Evolutionary conservation across 2,329 filamentous ascomycete genomes (phyloP).

Genomic region (Neofusicoccum ribis): DNA sequence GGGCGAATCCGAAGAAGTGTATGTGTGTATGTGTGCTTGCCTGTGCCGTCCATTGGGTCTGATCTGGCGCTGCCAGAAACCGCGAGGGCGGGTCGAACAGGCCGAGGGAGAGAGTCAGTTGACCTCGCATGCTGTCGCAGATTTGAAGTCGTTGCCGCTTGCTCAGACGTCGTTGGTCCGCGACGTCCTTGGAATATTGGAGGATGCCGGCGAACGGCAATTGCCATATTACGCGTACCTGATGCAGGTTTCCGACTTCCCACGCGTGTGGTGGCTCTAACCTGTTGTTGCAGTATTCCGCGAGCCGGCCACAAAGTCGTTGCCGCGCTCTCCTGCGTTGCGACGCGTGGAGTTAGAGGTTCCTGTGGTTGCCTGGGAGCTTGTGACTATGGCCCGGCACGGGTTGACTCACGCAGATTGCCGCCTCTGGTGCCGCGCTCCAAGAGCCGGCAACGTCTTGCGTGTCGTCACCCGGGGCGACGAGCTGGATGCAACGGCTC

Average conservation of each 20-base stretch:
- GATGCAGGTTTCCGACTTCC: too few species aligned
- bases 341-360: background rate
- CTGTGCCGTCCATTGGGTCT: background rate
- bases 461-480: background rate
- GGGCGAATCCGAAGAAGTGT: too few species aligned
- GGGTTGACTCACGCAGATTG: background rate
- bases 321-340: background rate
- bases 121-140: background rate
- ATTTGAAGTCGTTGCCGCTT: background rate
- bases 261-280: too few species aligned
- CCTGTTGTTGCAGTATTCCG: too few species aligned
- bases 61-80: background rate
- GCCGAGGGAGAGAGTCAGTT: background rate
- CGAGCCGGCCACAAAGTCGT: background rate
- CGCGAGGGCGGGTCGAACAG: slow-evolving; percentile 1
- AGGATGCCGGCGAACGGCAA: background rate
- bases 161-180: too few species aligned
- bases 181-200: background rate
- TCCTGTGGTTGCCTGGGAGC: too few species aligned
- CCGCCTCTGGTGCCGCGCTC: background rate
- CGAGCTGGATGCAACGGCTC: background rate
- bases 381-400: background rate
- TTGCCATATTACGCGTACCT: too few species aligned
- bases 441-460: background rate
- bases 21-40: background rate